These are phyloP conservation scores for Phytophthora macrochlamydospora DNA, from an alignment of 352 stramenopile species.

Conservation along the genomic window DNA sequence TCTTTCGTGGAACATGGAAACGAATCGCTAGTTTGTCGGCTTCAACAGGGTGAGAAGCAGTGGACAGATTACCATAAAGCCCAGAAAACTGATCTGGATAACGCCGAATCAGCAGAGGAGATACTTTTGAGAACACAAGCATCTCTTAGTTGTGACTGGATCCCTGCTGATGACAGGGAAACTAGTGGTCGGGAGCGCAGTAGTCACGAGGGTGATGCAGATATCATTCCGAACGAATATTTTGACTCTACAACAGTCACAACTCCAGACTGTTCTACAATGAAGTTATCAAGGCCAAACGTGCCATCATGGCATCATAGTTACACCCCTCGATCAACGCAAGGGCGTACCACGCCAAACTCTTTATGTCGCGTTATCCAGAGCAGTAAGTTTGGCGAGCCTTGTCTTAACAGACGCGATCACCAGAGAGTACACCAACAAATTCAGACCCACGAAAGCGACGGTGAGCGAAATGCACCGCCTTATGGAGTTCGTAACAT, in stretches of 20 bases:
- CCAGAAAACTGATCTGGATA: background rate
- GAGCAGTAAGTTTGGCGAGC: background rate
- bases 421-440: background rate
- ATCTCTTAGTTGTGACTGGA: background rate
- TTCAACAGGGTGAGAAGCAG: background rate
- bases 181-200: background rate
- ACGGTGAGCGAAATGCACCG: background rate
- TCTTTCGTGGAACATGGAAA: background rate
- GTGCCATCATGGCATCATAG: background rate
- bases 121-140: slow-evolving; percentile 8
- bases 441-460: background rate
- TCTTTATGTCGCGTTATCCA: background rate
- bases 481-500: background rate
- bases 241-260: slow-evolving; percentile 1
- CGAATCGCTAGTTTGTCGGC: background rate
- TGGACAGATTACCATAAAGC: slow-evolving; percentile 20
- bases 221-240: slow-evolving; percentile 16
- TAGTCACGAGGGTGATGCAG: slow-evolving; percentile 1
- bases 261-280: background rate
- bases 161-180: background rate
- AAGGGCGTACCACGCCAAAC: background rate
- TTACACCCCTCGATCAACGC: background rate
- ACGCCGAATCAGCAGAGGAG: slow-evolving; percentile 5
- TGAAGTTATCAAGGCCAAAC: slow-evolving; percentile 3
- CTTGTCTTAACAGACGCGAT: background rate